These are phyloP conservation scores for Nemania serpens DNA, from an alignment of 2,329 filamentous ascomycete species.

Conservation along the genomic window DNA sequence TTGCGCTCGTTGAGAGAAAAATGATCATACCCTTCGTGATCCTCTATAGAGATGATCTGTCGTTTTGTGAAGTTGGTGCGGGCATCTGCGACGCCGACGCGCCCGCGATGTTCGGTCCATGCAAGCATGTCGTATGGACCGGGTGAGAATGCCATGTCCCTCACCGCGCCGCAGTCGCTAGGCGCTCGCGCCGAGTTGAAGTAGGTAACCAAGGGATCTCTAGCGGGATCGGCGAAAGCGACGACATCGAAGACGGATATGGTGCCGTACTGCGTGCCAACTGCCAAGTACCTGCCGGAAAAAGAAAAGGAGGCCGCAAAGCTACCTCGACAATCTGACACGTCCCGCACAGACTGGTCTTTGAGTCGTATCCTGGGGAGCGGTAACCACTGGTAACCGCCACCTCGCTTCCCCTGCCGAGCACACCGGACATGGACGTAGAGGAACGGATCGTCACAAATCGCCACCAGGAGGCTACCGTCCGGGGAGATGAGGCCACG, in stretches of 20 bases:
- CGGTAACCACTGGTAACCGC: slow-evolving; percentile 55
- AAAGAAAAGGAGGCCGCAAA: slow-evolving; percentile 80
- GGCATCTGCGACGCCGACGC: slow-evolving; percentile 74
- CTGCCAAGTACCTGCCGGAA: slow-evolving; percentile 71
- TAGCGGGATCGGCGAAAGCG: slow-evolving; percentile 49
- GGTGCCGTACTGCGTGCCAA: slow-evolving; percentile 79
- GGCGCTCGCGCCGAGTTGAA: slow-evolving; percentile 79
- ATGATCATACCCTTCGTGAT: slow-evolving; percentile 60
- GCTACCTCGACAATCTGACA: slow-evolving; percentile 65
- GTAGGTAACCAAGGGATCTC: slow-evolving; percentile 70
- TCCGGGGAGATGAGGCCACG: slow-evolving; percentile 93
- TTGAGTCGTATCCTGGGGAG: slow-evolving; percentile 60
- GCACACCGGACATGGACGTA: slow-evolving; percentile 74
- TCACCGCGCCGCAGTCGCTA: slow-evolving; percentile 75
- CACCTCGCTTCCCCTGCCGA: slow-evolving; percentile 42
- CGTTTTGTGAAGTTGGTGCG: slow-evolving; percentile 68
- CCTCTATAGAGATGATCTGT: slow-evolving; percentile 70
- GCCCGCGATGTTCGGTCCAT: slow-evolving; percentile 88
- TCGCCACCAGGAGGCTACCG: slow-evolving; percentile 76
- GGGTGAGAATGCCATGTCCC: slow-evolving; percentile 91
- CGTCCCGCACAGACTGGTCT: slow-evolving; percentile 60
- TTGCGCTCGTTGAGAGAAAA: slow-evolving; percentile 60
- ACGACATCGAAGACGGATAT: slow-evolving; percentile 74
- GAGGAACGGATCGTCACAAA: slow-evolving; percentile 84
- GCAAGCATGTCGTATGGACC: slow-evolving; percentile 88